Conservation (phyloP, 2,329 filamentous ascomycete species). For the Orbilia blumenaviensis region DNA sequence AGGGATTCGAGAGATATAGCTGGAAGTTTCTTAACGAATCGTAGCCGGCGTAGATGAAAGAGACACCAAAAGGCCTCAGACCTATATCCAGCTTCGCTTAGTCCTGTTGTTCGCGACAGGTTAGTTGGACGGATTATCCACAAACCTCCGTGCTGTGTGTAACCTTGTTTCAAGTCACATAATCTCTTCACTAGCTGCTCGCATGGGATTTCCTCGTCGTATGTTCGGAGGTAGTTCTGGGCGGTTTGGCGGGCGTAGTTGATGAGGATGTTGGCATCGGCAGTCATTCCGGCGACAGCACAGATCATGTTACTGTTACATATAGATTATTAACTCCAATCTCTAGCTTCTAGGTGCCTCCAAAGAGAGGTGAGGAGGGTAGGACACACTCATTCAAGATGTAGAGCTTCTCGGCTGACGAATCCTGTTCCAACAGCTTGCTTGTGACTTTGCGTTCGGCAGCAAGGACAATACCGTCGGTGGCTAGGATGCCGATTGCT, state of each 20-base stretch:
- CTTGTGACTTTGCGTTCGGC: constrained; percentile 99
- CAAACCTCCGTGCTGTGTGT: constrained; percentile 89
- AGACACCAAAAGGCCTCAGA: constrained; percentile 96
- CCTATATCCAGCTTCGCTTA: constrained; percentile 60
- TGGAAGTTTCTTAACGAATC: constrained; percentile 97
- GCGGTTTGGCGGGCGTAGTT: constrained; percentile 98
- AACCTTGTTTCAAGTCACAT: constrained; percentile 98
- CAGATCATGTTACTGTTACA: constrained; percentile 94
- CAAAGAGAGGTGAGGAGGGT: not conserved
- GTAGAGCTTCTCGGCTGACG: constrained; percentile 99
- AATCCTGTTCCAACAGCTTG: constrained; percentile 98
- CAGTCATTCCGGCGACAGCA: constrained; percentile 98
- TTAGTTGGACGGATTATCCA: not conserved
- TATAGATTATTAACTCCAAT: not conserved
- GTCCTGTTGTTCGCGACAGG: not conserved
- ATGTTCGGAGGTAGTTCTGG: constrained; percentile 96
- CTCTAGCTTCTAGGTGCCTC: too few relatives aligned
- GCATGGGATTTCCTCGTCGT: constrained; percentile 99
- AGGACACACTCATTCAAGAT: constrained; percentile 86
- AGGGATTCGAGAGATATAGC: constrained; percentile 98
- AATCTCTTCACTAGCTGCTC: constrained; percentile 96
- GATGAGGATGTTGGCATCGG: constrained; percentile 99
- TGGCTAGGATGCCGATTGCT: constrained; percentile 92
- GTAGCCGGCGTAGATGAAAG: constrained; percentile 99
- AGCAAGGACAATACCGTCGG: constrained; percentile 97